phyloP scores from a whole-genome alignment of 2,329 filamentous ascomycete species.

The Rachicladosporium sp. region DNA sequence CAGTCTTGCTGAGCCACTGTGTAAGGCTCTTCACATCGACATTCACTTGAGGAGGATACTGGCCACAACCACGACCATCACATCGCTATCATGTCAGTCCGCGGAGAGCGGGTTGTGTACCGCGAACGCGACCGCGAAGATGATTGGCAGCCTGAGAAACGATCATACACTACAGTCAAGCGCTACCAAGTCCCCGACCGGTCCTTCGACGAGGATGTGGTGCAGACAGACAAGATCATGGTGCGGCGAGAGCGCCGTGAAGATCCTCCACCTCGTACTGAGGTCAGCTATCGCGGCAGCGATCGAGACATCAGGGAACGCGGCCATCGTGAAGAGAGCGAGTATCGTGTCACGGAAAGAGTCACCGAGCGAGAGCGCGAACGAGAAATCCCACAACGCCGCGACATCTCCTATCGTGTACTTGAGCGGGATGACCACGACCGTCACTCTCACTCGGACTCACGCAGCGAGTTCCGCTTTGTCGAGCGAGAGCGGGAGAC shows the following conservation, averaged over 20 bases:
- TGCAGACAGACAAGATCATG: slow-evolving; percentile 36
- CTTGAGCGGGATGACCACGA: slow-evolving; percentile 17
- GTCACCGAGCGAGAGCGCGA: slow-evolving; percentile 17
- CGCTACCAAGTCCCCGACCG: slow-evolving; percentile 45
- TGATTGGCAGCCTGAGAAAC: slow-evolving; percentile 25
- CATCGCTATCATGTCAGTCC: slow-evolving; percentile 27
- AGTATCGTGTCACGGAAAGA: slow-evolving; percentile 28
- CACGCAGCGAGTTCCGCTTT: slow-evolving; percentile 25
- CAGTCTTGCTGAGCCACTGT: no score
- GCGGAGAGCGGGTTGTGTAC: slow-evolving; percentile 26
- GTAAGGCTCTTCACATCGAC: no score
- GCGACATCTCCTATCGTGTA: slow-evolving; percentile 22
- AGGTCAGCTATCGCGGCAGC: slow-evolving; percentile 16
- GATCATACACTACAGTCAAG: slow-evolving; percentile 44
- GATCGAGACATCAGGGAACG: slow-evolving; percentile 13
- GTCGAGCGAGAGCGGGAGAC: slow-evolving; percentile 25
- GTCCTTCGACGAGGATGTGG: slow-evolving; percentile 21
- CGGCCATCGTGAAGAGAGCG: slow-evolving; percentile 11
- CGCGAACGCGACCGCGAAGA: slow-evolving; percentile 34
- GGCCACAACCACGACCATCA: background rate
- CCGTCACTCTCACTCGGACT: slow-evolving; percentile 6
- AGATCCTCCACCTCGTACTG: slow-evolving; percentile 10
- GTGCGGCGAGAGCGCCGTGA: slow-evolving; percentile 28
- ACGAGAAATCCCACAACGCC: slow-evolving; percentile 8
- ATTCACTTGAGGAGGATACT: no score